Conservation (phyloP, 164 flowering plant species). For the Chimonanthus praecox region DNA sequence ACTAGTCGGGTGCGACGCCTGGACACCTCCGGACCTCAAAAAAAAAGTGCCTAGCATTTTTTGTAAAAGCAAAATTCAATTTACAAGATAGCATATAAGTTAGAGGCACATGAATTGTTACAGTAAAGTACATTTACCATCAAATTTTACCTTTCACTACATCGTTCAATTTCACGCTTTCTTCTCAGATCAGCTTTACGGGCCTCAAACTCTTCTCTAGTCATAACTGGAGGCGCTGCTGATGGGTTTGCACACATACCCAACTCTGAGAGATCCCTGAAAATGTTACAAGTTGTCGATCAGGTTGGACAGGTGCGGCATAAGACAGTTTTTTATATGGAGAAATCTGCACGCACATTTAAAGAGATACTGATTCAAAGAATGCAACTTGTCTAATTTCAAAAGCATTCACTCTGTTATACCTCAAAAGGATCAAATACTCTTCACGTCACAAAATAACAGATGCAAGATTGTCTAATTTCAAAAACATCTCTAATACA, state of each 20-base stretch:
- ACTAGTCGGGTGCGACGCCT: too few species aligned
- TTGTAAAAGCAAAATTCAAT: too few species aligned
- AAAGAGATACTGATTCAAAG: neutral
- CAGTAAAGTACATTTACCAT: too few species aligned
- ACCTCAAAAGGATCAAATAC: neutral
- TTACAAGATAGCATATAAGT: too few species aligned
- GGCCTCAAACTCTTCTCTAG: conserved; percentile 91
- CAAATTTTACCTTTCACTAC: conserved; percentile 36
- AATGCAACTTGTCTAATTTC: neutral
- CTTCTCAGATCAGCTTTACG: conserved; percentile 75
- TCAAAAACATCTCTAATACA: neutral
- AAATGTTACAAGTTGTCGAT: conserved; percentile 3
- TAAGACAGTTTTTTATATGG: neutral
- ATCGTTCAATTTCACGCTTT: conserved; percentile 67
- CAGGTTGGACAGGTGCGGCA: conserved; percentile 1
- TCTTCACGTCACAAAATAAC: neutral
- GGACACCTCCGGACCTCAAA: too few species aligned
- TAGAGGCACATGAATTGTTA: too few species aligned
- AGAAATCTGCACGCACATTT: neutral
- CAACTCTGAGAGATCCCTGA: conserved; percentile 62
- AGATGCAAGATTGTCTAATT: neutral
- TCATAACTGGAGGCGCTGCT: conserved; percentile 45
- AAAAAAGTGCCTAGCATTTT: too few species aligned
- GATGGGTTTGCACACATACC: conserved; percentile 50
- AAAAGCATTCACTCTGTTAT: neutral